phyloP scores from a whole-genome alignment of 2,329 filamentous ascomycete species.

The Claviceps cyperi region DNA sequence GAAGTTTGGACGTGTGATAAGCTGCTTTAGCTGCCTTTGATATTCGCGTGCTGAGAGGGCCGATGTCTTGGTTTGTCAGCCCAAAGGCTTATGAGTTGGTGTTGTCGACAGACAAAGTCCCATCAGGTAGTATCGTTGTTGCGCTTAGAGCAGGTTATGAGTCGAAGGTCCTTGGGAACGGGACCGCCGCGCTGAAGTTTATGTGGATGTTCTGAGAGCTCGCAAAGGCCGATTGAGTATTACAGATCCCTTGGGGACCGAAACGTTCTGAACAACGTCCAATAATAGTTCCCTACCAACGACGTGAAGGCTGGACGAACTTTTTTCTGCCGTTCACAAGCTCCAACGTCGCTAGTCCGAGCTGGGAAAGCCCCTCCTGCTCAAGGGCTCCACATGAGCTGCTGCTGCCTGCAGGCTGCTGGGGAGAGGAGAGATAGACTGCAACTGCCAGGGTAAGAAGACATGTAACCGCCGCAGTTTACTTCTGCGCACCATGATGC shows the following conservation, averaged over 20 bases:
- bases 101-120: neutral
- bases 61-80: neutral
- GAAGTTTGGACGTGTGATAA: neutral
- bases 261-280: neutral
- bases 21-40: neutral
- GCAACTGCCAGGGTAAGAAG: no score
- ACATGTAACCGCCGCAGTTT: no score
- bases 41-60: neutral
- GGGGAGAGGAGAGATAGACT: no score
- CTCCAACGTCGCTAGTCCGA: neutral
- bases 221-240: neutral
- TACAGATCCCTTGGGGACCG: neutral
- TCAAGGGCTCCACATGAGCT: neutral
- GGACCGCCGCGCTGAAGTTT: neutral
- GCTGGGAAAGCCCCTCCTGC: neutral
- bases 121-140: neutral
- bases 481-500: no score
- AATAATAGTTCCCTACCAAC: neutral
- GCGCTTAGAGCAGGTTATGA: neutral
- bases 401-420: neutral
- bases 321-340: slow-evolving; percentile 12
- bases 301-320: slow-evolving; percentile 6
- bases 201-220: no score
- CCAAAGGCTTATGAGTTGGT: neutral
- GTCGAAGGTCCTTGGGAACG: neutral